phyloP scores from a whole-genome alignment of 73 alveolate species.

The Paramecium pentaurelia region DNA sequence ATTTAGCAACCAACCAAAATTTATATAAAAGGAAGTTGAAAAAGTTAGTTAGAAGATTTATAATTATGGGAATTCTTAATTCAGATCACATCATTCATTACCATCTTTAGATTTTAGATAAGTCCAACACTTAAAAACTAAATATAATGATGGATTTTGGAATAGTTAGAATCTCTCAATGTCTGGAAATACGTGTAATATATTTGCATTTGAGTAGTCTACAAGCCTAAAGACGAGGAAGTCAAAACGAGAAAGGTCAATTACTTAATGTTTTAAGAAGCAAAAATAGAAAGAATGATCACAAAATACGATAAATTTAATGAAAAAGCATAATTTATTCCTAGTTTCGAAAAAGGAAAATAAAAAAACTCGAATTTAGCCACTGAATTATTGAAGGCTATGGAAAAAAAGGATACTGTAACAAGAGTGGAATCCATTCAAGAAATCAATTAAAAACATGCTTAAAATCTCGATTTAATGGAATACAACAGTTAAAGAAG shows the following conservation, averaged over 20 bases:
- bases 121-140: neutral
- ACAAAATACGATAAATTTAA: constrained; percentile 35
- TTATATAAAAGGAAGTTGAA: neutral
- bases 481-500: neutral
- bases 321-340: constrained; percentile 37
- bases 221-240: constrained; percentile 38
- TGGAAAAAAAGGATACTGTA: neutral
- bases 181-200: neutral
- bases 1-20: neutral
- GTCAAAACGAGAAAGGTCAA: constrained; percentile 19
- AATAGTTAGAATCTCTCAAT: neutral
- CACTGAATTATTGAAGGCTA: neutral
- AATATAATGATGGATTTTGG: neutral
- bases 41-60: neutral
- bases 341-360: neutral
- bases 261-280: constrained; percentile 30
- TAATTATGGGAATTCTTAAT: neutral
- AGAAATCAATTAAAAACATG: neutral
- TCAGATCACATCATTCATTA: neutral
- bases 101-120: constrained; percentile 11
- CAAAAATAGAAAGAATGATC: constrained; percentile 46
- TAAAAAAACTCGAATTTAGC: neutral
- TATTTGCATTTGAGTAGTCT: neutral
- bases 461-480: neutral
- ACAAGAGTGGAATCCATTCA: constrained; percentile 32